Evolutionary conservation across 2,329 filamentous ascomycete genomes (phyloP).

Genomic region (Eurotiales sp.): DNA sequence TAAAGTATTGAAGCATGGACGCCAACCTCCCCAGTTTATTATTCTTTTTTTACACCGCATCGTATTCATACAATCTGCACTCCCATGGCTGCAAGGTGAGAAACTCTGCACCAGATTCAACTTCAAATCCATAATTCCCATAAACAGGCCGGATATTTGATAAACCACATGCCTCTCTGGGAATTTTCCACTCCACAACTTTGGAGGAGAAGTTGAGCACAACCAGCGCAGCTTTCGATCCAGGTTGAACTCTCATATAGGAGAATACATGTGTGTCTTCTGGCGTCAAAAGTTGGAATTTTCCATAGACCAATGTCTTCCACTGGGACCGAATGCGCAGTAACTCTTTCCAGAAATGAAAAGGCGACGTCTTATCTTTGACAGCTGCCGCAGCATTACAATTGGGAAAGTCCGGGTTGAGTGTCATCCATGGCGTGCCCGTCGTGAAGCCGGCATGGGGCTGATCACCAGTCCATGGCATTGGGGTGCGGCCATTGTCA

Average conservation of each 20-base stretch:
- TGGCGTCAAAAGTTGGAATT: neutral
- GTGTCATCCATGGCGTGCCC: conserved; percentile 64
- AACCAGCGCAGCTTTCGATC: neutral
- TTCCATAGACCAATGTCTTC: neutral
- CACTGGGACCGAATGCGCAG: neutral
- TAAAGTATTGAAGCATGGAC: too few species aligned
- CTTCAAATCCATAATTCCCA: neutral
- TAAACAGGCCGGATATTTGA: neutral
- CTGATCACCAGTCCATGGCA: conserved; percentile 45
- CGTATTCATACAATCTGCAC: neutral
- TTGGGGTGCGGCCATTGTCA: conserved; percentile 67
- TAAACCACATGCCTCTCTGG: neutral
- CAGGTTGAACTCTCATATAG: neutral
- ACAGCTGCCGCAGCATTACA: conserved; percentile 53
- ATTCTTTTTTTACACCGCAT: neutral
- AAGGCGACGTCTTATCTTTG: conserved; percentile 45
- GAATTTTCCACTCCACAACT: neutral
- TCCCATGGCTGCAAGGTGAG: neutral
- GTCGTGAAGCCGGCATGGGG: conserved; percentile 27
- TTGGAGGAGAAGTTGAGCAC: neutral
- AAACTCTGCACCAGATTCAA: neutral
- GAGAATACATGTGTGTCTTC: neutral
- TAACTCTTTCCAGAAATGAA: conserved; percentile 52
- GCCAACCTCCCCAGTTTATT: neutral
- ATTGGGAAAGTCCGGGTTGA: conserved; percentile 58